Conservation (phyloP, 139 green algal genomes). For the Chlorokybus atmophyticus region DNA sequence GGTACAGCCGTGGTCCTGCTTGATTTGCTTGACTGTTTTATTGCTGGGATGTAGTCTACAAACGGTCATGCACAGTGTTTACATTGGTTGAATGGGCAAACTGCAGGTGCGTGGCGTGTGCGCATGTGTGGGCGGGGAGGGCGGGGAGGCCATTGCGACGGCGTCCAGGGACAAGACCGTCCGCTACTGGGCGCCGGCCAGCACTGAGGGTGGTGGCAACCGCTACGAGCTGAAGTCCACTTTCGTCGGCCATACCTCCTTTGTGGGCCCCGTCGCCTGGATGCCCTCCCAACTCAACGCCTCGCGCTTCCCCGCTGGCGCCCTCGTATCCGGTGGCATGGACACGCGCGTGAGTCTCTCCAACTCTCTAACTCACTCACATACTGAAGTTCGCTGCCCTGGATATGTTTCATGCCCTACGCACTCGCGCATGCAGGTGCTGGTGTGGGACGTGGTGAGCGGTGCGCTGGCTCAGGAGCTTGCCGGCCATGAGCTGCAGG, state of each 20-base stretch:
- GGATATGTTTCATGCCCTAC: no score
- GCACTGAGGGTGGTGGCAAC: neutral
- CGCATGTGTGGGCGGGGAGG: constrained; percentile 1
- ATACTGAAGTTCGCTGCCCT: no score
- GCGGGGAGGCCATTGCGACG: constrained; percentile 32
- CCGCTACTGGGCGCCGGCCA: constrained; percentile 8
- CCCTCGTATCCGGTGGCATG: constrained; percentile 61
- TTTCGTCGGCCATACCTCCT: constrained; percentile 61
- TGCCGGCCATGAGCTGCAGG: constrained; percentile 64
- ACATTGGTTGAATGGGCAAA: no score
- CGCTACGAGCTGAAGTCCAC: constrained; percentile 17
- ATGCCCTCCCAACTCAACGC: constrained; percentile 20
- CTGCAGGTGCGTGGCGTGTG: constrained; percentile 24
- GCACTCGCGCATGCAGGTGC: no score
- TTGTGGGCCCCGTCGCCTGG: constrained; percentile 55
- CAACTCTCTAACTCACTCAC: no score
- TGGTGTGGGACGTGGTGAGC: constrained; percentile 61
- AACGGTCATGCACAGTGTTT: no score
- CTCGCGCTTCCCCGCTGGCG: constrained; percentile 24
- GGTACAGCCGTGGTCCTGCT: no score
- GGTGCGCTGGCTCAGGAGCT: constrained; percentile 27
- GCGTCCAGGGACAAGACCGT: constrained; percentile 61
- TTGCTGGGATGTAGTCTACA: no score
- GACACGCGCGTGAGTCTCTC: constrained; percentile 55
- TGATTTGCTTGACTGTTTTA: no score